Evolutionary conservation across 495 filamentous ascomycete species (phyloP), one percentile per base, ranked within the genome.

Genomic region (Aspergillus baeticus): DNA sequence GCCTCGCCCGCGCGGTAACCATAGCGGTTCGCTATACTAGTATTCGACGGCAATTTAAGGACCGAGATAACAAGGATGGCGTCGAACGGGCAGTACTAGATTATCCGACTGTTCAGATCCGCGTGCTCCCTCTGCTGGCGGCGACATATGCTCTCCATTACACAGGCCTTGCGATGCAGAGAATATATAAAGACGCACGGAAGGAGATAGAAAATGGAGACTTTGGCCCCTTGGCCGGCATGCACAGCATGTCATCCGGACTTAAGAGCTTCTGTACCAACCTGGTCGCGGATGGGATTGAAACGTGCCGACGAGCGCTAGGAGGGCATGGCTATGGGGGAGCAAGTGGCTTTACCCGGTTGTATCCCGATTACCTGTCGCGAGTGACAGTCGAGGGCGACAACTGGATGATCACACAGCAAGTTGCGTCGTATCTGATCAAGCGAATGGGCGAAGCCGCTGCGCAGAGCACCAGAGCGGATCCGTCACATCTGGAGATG

Each of bases 401-500:
- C 59, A 80, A 81, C 41, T 80, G 76, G 76, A 79, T 81, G 76
- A 78, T 81, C 34, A 77, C 74, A 2, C 75, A 79, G 52, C 78
- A 80, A 61, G 70, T 74, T 8, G 72, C 76, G 2, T 68, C 68
- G 6, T 78, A 77, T 55, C 46, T 81, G 31, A 78, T 80, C 42
- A 79, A 80, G 57, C 72, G 72, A 29, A 79, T 81, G 75, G 59
- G 66, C 26, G 48, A 59, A 22, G 74, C 71, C 1, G 69, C 69
- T 8, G 14, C 23, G 22, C 22, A 13, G 1, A 33, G 23, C 10
- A n/a, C 4, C 5, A 23, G 2, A n/a, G 17, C 11, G 1, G 65
- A 69, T 56, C 54, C 66, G 29, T 15, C 56, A 47, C 2, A 69
- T 65, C 29, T 67, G 61, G 22, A 52, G 57, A 13, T 70, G 46